Evolutionary conservation across 208 protist species (phyloP).

Genomic region (Leishmania braziliensis): DNA sequence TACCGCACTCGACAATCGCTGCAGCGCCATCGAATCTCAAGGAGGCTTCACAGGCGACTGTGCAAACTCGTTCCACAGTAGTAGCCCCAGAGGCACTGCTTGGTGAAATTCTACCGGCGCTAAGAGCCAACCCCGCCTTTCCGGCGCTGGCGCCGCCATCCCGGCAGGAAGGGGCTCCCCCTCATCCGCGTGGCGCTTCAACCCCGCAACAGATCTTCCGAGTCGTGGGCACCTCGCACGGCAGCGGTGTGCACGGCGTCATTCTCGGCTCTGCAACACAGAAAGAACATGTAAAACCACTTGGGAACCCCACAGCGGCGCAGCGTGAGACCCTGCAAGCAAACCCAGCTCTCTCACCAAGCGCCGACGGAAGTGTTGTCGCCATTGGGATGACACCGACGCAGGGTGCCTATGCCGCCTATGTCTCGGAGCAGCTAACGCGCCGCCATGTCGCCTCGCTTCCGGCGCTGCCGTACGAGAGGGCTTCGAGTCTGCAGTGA

Average conservation of each 20-base stretch:
- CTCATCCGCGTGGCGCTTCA: background rate
- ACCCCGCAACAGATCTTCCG: constrained; percentile 22
- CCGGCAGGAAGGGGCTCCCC: background rate
- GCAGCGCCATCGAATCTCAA: background rate
- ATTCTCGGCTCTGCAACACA: background rate
- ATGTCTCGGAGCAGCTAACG: constrained; percentile 55
- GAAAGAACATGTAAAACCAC: background rate
- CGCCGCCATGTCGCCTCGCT: constrained; percentile 49
- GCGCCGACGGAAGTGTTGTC: constrained; percentile 5
- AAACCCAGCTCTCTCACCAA: constrained; percentile 2
- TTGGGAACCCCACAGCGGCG: background rate
- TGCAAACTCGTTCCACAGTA: no score
- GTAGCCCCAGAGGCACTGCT: constrained; percentile 11
- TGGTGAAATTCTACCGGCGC: constrained; percentile 20
- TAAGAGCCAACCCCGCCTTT: background rate
- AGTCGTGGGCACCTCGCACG: constrained; percentile 11
- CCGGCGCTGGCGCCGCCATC: background rate
- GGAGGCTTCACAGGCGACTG: background rate
- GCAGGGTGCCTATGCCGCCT: constrained; percentile 58
- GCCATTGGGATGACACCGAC: constrained; percentile 57
- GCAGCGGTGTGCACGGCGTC: constrained; percentile 20
- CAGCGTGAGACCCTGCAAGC: background rate
- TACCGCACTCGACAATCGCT: constrained; percentile 1
- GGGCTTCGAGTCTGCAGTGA: constrained; percentile 11
- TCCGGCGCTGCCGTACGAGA: constrained; percentile 64